phyloP scores from a whole-genome alignment of 371 early-diverging fungal genomes.

The Rhizopus arrhizus region DNA sequence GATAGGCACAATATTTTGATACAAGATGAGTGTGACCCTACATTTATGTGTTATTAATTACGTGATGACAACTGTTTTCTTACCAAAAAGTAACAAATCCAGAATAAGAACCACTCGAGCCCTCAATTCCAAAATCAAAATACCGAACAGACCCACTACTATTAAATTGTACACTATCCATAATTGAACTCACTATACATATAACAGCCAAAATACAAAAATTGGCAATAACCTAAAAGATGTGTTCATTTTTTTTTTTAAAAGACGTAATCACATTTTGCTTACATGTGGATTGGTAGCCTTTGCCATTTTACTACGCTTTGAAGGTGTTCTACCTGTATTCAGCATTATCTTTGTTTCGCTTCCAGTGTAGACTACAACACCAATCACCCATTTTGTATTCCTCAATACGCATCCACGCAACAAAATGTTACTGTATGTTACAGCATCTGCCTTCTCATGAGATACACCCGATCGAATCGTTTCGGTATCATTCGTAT shows the following conservation, averaged over 20 bases:
- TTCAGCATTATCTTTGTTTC: constrained; percentile 94
- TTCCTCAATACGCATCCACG: constrained; percentile 92
- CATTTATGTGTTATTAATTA: constrained; percentile 7
- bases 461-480: constrained; percentile 34
- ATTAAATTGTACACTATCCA: constrained; percentile 60
- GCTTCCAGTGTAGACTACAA: constrained; percentile 85
- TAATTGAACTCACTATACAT: constrained; percentile 63
- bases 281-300: constrained; percentile 90
- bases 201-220: constrained; percentile 52
- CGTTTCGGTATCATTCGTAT: constrained; percentile 16
- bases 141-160: constrained; percentile 30
- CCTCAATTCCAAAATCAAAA: constrained; percentile 45
- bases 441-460: constrained; percentile 49
- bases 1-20: constrained; percentile 81
- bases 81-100: constrained; percentile 59
- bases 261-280: not conserved
- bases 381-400: constrained; percentile 82
- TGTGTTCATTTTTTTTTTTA: not conserved
- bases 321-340: constrained; percentile 88
- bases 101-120: constrained; percentile 33
- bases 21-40: constrained; percentile 59
- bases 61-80: constrained; percentile 19
- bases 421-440: constrained; percentile 76
- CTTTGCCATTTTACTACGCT: constrained; percentile 91
- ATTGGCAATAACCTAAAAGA: constrained; percentile 51